These are phyloP conservation scores for Akanthomyces lecanii DNA, from an alignment of 2,329 filamentous ascomycete species.

Conservation along the genomic window DNA sequence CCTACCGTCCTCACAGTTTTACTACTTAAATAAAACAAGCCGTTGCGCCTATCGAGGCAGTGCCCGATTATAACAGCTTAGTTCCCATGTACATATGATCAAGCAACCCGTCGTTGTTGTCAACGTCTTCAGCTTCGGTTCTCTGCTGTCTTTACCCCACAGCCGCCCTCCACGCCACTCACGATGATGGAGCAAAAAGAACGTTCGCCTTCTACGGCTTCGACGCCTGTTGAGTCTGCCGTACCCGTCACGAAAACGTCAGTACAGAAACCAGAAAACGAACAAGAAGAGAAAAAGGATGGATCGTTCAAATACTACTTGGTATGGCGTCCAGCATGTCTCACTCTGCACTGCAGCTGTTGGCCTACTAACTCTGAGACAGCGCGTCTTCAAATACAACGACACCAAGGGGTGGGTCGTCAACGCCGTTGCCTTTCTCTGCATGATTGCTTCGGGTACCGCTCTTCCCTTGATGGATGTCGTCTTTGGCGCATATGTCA, in stretches of 20 bases:
- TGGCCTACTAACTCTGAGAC: neutral
- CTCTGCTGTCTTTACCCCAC: neutral
- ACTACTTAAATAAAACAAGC: neutral
- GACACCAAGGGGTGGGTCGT: constrained; percentile 34
- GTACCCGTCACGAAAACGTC: neutral
- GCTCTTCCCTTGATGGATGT: constrained; percentile 54
- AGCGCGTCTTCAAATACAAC: constrained; percentile 39
- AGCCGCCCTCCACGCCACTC: neutral
- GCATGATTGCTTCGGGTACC: constrained; percentile 35
- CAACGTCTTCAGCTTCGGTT: neutral
- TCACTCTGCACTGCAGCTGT: neutral
- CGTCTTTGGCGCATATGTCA: constrained; percentile 52
- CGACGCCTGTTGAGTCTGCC: neutral
- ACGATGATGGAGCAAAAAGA: neutral
- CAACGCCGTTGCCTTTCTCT: constrained; percentile 32
- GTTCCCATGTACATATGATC: too few relatives aligned
- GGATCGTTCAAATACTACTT: constrained; percentile 16
- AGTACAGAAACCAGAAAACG: neutral
- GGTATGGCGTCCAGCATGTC: neutral
- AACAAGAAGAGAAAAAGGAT: neutral
- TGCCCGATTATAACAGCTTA: too few relatives aligned
- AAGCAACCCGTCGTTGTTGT: neutral
- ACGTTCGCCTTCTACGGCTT: neutral
- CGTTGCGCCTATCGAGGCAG: neutral
- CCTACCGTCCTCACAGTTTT: neutral